These are phyloP conservation scores for Eudorina sp. DNA, from an alignment of 139 green algal genomes.

Conservation along the genomic window DNA sequence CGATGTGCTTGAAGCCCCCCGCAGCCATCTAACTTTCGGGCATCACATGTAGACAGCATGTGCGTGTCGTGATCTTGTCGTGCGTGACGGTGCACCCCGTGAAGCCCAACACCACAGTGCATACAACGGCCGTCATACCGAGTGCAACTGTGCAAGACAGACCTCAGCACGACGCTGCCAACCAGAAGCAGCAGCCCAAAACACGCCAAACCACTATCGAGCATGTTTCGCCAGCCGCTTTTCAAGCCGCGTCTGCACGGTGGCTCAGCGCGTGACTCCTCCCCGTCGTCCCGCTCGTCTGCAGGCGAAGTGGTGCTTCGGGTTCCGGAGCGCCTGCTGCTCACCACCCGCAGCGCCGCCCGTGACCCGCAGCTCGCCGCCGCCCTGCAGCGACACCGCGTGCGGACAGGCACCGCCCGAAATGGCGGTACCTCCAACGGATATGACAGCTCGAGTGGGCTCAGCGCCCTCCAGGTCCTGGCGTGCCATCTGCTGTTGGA, in stretches of 20 bases:
- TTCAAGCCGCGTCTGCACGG: not conserved
- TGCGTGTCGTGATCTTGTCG: too few relatives aligned
- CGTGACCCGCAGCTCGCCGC: slow-evolving; percentile 39
- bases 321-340: slow-evolving; percentile 69
- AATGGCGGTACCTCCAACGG: not conserved
- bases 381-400: slow-evolving; percentile 32
- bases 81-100: too few relatives aligned
- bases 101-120: not conserved
- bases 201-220: not conserved
- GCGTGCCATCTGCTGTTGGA: slow-evolving; percentile 81
- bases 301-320: slow-evolving; percentile 60
- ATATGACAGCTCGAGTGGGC: not conserved
- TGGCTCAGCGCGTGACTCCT: not conserved
- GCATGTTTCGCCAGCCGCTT: not conserved
- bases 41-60: not conserved
- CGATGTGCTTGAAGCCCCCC: not conserved
- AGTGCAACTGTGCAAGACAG: too few relatives aligned
- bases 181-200: not conserved
- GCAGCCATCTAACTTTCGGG: not conserved
- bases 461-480: slow-evolving; percentile 68
- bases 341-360: slow-evolving; percentile 58
- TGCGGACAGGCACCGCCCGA: not conserved
- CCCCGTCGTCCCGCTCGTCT: not conserved
- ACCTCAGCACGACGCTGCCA: not conserved
- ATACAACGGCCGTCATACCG: too few relatives aligned